Percentiles rank a stretch among this genome's conserved stretches.
These are phyloP conservation scores for Ogataea pignaliae DNA, from an alignment of 805 yeast genomes.

Conservation along the genomic window DNA sequence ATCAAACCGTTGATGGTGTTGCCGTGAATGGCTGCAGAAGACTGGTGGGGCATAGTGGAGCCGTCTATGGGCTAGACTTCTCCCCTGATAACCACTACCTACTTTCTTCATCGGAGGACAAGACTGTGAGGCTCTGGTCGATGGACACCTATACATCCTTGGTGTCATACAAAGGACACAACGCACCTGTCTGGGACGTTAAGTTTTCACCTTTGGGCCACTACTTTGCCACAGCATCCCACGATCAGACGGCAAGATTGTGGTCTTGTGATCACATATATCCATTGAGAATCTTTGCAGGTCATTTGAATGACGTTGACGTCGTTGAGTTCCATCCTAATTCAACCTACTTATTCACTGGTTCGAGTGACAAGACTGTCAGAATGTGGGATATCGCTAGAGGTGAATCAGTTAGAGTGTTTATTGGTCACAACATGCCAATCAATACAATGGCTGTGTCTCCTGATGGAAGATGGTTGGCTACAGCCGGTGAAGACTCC, in stretches of 20 bases:
- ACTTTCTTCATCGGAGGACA: slow-evolving; percentile 84
- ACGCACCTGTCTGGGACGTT: slow-evolving; percentile 97
- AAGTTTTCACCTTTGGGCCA: slow-evolving; percentile 93
- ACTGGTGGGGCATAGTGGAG: slow-evolving; percentile 89
- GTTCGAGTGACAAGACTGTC: slow-evolving; percentile 91
- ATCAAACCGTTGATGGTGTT: slow-evolving; percentile 29
- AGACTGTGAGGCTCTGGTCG: slow-evolving; percentile 91
- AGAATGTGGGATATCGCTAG: slow-evolving; percentile 96
- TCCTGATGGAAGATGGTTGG: slow-evolving; percentile 96
- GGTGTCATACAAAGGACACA: slow-evolving; percentile 94
- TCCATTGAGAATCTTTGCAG: slow-evolving; percentile 94
- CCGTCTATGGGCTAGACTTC: slow-evolving; percentile 86
- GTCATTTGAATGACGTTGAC: slow-evolving; percentile 95
- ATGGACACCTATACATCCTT: slow-evolving; percentile 83
- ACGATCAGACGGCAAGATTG: slow-evolving; percentile 93
- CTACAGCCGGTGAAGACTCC: slow-evolving; percentile 92
- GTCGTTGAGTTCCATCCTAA: slow-evolving; percentile 95
- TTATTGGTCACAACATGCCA: slow-evolving; percentile 90
- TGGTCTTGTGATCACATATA: slow-evolving; percentile 99
- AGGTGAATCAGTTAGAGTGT: slow-evolving; percentile 87
- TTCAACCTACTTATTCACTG: slow-evolving; percentile 90
- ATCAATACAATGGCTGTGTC: slow-evolving; percentile 81
- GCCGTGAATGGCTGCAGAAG: slow-evolving; percentile 37
- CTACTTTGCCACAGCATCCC: slow-evolving; percentile 96
- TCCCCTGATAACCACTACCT: slow-evolving; percentile 85